Conservation (phyloP, 2,329 filamentous ascomycete genomes). For the Penicillium sclerotiorum region DNA sequence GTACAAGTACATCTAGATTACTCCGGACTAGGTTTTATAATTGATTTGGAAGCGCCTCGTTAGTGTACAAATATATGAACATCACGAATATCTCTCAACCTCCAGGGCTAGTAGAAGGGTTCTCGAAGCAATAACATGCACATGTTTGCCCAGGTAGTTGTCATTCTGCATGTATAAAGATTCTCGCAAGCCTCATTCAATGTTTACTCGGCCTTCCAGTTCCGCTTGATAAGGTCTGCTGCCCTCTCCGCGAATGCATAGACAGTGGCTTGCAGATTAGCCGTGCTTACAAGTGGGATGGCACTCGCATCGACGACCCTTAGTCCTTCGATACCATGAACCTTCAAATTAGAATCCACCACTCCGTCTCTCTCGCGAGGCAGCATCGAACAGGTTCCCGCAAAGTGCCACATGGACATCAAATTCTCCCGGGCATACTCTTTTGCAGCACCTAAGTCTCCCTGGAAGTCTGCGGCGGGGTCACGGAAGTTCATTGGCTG, state of each 20-base stretch:
- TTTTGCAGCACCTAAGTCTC: neutral
- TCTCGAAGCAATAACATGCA: neutral
- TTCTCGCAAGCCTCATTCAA: too few species aligned
- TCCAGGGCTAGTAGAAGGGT: too few species aligned
- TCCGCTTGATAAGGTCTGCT: neutral
- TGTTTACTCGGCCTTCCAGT: neutral
- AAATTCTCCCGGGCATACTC: constrained; percentile 1
- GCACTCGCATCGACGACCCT: neutral
- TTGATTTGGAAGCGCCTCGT: neutral
- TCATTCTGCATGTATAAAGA: too few species aligned
- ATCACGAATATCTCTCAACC: neutral
- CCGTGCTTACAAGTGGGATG: constrained; percentile 1
- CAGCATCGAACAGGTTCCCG: constrained; percentile 1
- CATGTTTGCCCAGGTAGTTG: too few species aligned
- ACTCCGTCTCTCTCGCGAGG: constrained; percentile 1
- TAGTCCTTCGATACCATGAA: neutral
- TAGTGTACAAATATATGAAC: constrained; percentile 1
- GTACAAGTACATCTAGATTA: constrained; percentile 82
- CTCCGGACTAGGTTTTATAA: neutral
- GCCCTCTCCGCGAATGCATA: neutral
- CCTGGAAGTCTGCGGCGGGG: neutral
- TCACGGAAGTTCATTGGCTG: neutral
- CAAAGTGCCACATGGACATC: constrained; percentile 2
- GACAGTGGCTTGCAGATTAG: neutral
- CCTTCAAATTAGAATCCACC: constrained; percentile 1